Evolutionary conservation across 305 asterid species (phyloP), one percentile per base, ranked within the genome.

Genomic region (Fraxinus baroniana): DNA sequence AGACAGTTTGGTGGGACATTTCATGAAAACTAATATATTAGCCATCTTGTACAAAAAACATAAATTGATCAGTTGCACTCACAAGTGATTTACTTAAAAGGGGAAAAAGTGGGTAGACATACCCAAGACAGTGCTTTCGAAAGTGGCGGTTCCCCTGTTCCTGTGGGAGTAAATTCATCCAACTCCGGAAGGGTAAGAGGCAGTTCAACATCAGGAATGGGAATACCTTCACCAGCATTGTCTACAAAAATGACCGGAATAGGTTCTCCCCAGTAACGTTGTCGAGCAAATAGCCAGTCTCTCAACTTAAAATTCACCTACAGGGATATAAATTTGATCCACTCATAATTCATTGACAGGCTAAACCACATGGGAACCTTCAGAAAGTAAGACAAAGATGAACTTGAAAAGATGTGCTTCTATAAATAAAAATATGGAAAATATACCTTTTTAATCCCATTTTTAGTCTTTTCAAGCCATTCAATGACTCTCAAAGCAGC

Each of bases 201-300:
- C 85, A 96, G 88, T 76, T 94, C 97, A 68, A 90, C 89, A 87
- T 96, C 98, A 76, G 98, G 89, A 84, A 96, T 88, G 37, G 98
- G 97, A 79, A 87, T 81, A 86, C 93, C 87, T 89, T 92, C 98
- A 86, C 92, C 89, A 10, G 90, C 84, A 79, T 85, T 94, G 24
- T 92, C 93, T 86, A 85, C 79, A 87, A 92, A 93, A 39, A 94
- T 81, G 70, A 96, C 95, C 3, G 99, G 98, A 80, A 96, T 96
- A 74, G 99, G 99, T 85, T 96, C 99, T 83, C 99, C 99, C 99
- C 99, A 96, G 82, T 96, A 96, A 77, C 99, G 98, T 84, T 96
- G 99, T 76, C 98, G 88, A 39, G 99, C 99, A 86, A 96, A 96
- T 83, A 96, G 94, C 99, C 99, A 96, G 88, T 96, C 99, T 85